These are phyloP conservation scores for Cyphellophora europaea DNA, from an alignment of 2,329 filamentous ascomycete species.

Conservation along the genomic window DNA sequence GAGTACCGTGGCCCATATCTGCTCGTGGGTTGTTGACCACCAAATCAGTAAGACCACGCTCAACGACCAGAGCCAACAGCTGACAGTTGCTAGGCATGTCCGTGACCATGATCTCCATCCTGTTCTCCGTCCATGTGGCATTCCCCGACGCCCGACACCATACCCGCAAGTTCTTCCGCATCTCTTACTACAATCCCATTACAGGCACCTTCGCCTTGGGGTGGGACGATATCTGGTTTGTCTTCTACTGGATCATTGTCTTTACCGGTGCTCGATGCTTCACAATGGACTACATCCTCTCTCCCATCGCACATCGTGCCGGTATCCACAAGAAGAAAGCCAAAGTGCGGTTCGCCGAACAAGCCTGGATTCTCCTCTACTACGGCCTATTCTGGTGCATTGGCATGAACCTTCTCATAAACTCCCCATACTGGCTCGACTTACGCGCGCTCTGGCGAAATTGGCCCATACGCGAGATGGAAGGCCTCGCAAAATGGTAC, in stretches of 20 bases:
- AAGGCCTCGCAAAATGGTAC: conserved; percentile 73
- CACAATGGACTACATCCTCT: conserved; percentile 77
- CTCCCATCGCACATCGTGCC: conserved; percentile 61
- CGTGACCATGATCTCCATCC: conserved; percentile 72
- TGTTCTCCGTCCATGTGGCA: conserved; percentile 71
- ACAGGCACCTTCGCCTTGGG: conserved; percentile 67
- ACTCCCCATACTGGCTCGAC: conserved; percentile 70
- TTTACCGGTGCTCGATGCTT: conserved; percentile 81
- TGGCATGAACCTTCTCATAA: conserved; percentile 73
- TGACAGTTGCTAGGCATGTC: conserved; percentile 59
- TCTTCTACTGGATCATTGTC: conserved; percentile 68
- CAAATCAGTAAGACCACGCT: conserved; percentile 17
- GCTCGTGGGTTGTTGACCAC: conserved; percentile 20
- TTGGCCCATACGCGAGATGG: conserved; percentile 72
- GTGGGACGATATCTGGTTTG: conserved; percentile 67
- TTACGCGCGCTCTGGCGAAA: conserved; percentile 70
- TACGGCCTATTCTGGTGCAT: conserved; percentile 72
- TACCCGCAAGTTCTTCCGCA: conserved; percentile 78
- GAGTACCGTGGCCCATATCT: conserved; percentile 16
- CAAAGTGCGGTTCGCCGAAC: conserved; percentile 78
- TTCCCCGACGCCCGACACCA: conserved; percentile 71
- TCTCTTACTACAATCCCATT: conserved; percentile 69
- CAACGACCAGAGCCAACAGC: conserved; percentile 3
- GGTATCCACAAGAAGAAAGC: conserved; percentile 69
- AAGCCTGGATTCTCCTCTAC: conserved; percentile 84